These are phyloP conservation scores for Myxozyma melibiosi DNA, from an alignment of 805 yeast species.

Conservation along the genomic window DNA sequence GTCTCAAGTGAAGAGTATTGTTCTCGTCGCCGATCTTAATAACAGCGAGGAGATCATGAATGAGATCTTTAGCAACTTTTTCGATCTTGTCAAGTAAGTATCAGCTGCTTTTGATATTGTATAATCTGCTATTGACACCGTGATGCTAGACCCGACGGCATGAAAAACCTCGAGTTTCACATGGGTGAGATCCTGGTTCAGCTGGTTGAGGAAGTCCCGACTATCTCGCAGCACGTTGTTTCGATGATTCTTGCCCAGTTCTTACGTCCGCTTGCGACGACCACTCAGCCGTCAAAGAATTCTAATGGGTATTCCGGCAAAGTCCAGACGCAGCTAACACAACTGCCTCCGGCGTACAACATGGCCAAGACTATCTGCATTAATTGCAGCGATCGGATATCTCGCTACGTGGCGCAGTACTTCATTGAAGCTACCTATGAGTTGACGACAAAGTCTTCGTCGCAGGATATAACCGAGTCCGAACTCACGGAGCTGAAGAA, in stretches of 20 bases:
- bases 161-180: constrained; percentile 55
- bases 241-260: constrained; percentile 68
- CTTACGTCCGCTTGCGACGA: constrained; percentile 44
- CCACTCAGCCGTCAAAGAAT: constrained; percentile 9
- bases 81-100: constrained; percentile 50
- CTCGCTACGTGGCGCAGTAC: constrained; percentile 74
- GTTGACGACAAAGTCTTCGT: constrained; percentile 36
- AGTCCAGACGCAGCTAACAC: constrained; percentile 18
- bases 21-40: constrained; percentile 73
- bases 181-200: constrained; percentile 74
- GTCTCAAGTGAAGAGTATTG: constrained; percentile 74
- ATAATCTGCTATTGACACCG: neutral
- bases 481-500: constrained; percentile 53
- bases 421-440: constrained; percentile 72
- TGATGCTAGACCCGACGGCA: constrained; percentile 21
- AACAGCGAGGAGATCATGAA: constrained; percentile 59
- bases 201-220: constrained; percentile 68
- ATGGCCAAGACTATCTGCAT: constrained; percentile 70
- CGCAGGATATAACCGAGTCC: constrained; percentile 37
- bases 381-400: constrained; percentile 68
- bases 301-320: neutral
- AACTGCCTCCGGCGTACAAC: constrained; percentile 60
- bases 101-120: neutral
- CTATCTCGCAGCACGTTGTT: constrained; percentile 61
- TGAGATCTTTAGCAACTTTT: constrained; percentile 62